Base-by-base conservation (phyloP, 1,284 basidiomycete genomes). In the Cutaneotrichosporon cyanovorans region DNA sequence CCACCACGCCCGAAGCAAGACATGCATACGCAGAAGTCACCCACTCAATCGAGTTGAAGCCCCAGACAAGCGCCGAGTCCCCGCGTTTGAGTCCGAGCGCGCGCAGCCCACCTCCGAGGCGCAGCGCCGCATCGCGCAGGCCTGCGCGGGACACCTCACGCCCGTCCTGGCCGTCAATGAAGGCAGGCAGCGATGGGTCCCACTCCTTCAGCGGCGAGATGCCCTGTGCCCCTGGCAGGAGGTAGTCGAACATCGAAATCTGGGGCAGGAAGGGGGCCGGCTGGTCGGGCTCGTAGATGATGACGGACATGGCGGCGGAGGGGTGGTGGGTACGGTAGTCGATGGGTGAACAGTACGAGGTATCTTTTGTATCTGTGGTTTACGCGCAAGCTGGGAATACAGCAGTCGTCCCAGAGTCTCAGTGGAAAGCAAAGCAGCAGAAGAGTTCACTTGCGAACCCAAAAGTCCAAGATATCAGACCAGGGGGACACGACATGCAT, bases 131-230 rank as follows among this genome's bases (percentile, higher is more conserved):
- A 18, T 76, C 65, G 21, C 76, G 77, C 19, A 84, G 65, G 22
- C 78, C 74, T 0, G 60, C 77, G 15, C 85, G 77, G 0, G 82
- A 76, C 21, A 87, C 54, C 2, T 73, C 73, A 1, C 75, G 69
- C 0, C 79, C 82, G 0, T 82, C 77, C 1, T 71, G 65, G 0
- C 81, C 81, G 57, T 88, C 85, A 45, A 86, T 75, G 63, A 80
- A 85, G 0, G 83, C 83, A 6, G 76, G 75, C 2, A 68, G 50
- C 14, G 47, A 39, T 12, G 48, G 54, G n/a, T 31, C 60, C 50
- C 21, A 64, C 42, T 38, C 63, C 2, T 34, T 36, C 2, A 46
- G 37, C 4, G 44, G 41, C 10, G 47, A 46, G 8, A 46, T 30
- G 18, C 34, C 41, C 3, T 25, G 38, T 14, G 12, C 21, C 4